Conservation (phyloP, 345 rosid species). For the Mercurialis annua region DNA sequence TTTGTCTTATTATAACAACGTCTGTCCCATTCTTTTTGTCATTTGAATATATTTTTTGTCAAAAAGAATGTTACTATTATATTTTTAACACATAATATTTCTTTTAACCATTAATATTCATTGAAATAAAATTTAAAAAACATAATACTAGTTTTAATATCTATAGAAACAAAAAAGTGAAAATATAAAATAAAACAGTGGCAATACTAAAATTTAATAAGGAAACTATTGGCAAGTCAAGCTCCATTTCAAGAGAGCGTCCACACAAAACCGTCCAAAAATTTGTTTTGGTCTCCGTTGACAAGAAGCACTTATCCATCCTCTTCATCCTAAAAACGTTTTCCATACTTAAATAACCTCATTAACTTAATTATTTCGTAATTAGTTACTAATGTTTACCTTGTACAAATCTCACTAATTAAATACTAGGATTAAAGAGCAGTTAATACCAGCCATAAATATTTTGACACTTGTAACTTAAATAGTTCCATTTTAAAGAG, state of each 20-base stretch:
- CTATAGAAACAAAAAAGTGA: not conserved
- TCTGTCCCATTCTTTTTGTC: no score
- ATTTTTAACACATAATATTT: no score
- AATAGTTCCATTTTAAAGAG: not conserved
- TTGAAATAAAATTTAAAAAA: no score
- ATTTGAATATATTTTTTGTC: no score
- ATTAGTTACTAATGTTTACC: not conserved
- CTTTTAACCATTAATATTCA: no score
- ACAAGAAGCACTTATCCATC: not conserved
- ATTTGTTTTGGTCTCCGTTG: conserved; percentile 12
- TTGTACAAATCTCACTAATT: not conserved
- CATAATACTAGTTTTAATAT: no score
- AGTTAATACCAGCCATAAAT: not conserved
- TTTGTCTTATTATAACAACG: no score
- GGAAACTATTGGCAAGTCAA: not conserved
- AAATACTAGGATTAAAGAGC: not conserved
- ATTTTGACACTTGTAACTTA: conserved; percentile 11
- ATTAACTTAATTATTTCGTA: not conserved
- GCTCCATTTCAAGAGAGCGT: conserved; percentile 2
- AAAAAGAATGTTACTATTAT: no score
- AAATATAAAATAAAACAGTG: no score
- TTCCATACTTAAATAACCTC: not conserved
- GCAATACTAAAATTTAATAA: no score
- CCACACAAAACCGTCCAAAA: conserved; percentile 17
- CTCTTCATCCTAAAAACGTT: not conserved